Conservation (phyloP, 78 protist genomes). For the Thecamonas trahens region DNA sequence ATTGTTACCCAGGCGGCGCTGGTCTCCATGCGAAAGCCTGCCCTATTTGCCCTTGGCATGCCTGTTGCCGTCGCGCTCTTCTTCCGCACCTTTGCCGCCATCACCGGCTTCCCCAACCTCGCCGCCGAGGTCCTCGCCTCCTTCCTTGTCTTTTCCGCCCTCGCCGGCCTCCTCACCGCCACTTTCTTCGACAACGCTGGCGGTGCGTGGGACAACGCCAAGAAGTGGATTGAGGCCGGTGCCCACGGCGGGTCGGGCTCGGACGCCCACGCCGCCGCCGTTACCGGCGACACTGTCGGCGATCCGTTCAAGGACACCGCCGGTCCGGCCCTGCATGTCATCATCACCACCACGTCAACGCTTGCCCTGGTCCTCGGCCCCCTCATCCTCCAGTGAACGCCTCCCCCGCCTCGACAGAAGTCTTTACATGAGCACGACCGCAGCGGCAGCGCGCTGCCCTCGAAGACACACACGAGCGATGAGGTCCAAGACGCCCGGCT, state of each 20-base stretch:
- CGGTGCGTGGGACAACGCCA: conserved; percentile 87
- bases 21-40: conserved; percentile 47
- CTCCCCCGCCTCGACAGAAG: too few species aligned
- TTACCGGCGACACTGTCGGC: conserved; percentile 70
- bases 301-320: conserved; percentile 60
- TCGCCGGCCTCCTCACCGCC: conserved; percentile 47
- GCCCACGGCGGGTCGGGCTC: conserved; percentile 30
- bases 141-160: conserved; percentile 25
- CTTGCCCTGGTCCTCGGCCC: conserved; percentile 38
- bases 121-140: conserved; percentile 28
- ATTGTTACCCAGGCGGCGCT: conserved; percentile 58
- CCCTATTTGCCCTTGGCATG: conserved; percentile 23
- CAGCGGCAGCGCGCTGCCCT: too few species aligned
- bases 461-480: too few species aligned
- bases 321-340: conserved; percentile 66
- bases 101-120: conserved; percentile 12
- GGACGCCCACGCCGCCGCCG: conserved; percentile 55
- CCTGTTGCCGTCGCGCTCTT: conserved; percentile 42
- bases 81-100: conserved; percentile 15
- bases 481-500: too few species aligned
- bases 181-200: conserved; percentile 67
- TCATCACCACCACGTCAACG: conserved; percentile 61
- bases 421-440: too few species aligned
- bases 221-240: conserved; percentile 61
- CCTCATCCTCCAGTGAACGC: too few species aligned